Evolutionary conservation across 1,284 basidiomycete species (phyloP).

Genomic region (Mycosarcoma mackinlayi): DNA sequence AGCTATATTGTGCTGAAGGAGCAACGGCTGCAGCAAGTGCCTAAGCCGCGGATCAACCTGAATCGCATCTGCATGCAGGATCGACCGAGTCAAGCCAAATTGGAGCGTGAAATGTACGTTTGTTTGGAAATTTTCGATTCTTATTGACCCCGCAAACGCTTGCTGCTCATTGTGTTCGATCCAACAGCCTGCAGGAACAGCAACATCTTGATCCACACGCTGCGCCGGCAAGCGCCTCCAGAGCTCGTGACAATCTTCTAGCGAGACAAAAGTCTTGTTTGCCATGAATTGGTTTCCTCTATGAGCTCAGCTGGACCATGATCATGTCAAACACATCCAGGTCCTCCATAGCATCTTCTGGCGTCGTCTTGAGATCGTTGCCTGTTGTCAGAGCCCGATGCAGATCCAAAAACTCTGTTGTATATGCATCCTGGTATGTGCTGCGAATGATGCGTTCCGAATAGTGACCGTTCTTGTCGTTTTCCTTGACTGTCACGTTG

Average conservation of each 20-base stretch:
- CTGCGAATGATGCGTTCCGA: conserved; percentile 61
- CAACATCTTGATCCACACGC: too few species aligned
- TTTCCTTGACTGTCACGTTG: conserved; percentile 66
- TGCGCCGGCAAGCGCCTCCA: too few species aligned
- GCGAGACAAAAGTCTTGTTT: too few species aligned
- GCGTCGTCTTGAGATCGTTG: conserved; percentile 38
- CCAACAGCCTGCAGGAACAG: too few species aligned
- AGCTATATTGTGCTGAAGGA: too few species aligned
- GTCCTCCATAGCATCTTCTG: conserved; percentile 61
- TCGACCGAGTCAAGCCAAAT: background rate
- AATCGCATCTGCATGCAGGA: background rate
- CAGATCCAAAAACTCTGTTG: conserved; percentile 66
- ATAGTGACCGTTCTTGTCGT: conserved; percentile 61
- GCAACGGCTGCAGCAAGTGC: too few species aligned
- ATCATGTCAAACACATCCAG: conserved; percentile 68
- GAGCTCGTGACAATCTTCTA: too few species aligned
- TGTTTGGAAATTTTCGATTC: background rate
- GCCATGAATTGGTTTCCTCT: too few species aligned
- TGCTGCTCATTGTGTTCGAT: too few species aligned
- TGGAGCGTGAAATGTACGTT: conserved; percentile 27
- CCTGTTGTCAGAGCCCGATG: conserved; percentile 57
- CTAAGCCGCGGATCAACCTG: too few species aligned
- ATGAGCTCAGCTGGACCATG: conserved; percentile 45
- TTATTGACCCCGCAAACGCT: background rate
- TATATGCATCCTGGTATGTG: conserved; percentile 70